A percentile compares a stretch with the other conserved stretches of the same genome.
phyloP scores from a whole-genome alignment of 2,329 filamentous ascomycete genomes.

The Cladophialophora exuberans region DNA sequence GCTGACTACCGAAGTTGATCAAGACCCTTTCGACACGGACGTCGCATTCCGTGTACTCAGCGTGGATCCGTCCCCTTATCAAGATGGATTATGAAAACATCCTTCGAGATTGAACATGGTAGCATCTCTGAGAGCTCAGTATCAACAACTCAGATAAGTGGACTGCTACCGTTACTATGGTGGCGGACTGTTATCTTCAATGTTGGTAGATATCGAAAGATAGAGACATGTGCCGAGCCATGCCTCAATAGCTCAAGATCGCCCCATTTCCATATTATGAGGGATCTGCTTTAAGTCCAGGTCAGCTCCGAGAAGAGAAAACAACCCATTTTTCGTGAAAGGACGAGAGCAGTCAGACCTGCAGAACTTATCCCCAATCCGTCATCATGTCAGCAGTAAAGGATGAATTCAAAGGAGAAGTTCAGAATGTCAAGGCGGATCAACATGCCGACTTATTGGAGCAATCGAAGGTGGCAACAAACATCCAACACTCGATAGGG shows the following conservation, averaged over 20 bases:
- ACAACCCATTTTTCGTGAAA: no score
- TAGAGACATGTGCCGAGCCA: not conserved
- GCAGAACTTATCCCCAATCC: not conserved
- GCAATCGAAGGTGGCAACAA: constrained; percentile 43
- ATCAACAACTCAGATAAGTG: constrained; percentile 16
- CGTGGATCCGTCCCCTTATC: constrained; percentile 14
- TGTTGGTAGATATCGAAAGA: constrained; percentile 1
- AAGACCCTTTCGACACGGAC: constrained; percentile 10
- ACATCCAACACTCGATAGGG: constrained; percentile 65
- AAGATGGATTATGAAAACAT: not conserved
- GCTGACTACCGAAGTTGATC: not conserved
- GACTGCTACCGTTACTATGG: constrained; percentile 19
- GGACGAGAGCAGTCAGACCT: no score
- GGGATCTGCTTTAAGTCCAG: not conserved
- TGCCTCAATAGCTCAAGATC: not conserved
- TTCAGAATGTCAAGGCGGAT: constrained; percentile 9
- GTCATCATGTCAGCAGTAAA: constrained; percentile 4
- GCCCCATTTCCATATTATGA: not conserved
- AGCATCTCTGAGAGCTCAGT: constrained; percentile 1
- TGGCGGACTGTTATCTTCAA: constrained; percentile 13
- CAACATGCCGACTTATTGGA: constrained; percentile 19
- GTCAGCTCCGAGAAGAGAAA: no score
- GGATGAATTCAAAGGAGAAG: constrained; percentile 9
- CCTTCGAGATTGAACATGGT: not conserved
- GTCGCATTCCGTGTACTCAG: constrained; percentile 14